A percentile compares a stretch with the other conserved stretches of the same genome.
These are phyloP conservation scores for Mortierella polycephala DNA, from an alignment of 371 early-diverging fungal species.

Conservation along the genomic window DNA sequence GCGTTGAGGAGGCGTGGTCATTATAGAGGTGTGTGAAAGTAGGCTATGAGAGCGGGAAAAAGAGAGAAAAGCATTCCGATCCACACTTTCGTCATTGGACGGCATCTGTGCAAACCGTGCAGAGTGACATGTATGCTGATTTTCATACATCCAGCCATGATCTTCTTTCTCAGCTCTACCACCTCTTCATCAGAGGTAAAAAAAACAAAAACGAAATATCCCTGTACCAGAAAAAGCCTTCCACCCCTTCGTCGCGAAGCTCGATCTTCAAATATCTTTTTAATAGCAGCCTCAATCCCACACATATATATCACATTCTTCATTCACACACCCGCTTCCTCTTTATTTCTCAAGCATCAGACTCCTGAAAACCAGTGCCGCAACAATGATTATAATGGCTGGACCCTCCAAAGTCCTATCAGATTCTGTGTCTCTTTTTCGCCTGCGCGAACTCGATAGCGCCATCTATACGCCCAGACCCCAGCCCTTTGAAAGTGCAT, in stretches of 20 bases:
- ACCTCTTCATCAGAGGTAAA: not conserved
- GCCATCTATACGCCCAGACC: not conserved
- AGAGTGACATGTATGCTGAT: constrained; percentile 42
- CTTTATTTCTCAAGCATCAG: no score
- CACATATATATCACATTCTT: no score
- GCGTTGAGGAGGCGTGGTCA: no score
- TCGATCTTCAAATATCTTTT: no score
- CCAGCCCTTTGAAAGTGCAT: not conserved
- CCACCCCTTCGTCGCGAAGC: no score
- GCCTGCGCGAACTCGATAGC: constrained; percentile 25
- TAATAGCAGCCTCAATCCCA: no score
- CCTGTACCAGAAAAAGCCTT: not conserved
- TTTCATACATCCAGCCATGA: not conserved
- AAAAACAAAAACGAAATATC: no score
- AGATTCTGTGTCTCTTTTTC: constrained; percentile 21
- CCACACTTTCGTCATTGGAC: not conserved
- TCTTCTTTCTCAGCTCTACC: not conserved
- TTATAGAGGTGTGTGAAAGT: no score
- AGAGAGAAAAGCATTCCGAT: not conserved
- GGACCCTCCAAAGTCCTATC: constrained; percentile 7
- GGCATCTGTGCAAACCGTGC: constrained; percentile 12
- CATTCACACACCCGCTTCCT: no score
- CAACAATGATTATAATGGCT: constrained; percentile 14
- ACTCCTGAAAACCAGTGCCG: not conserved
- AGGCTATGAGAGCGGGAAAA: no score